Conservation (phyloP, 2,329 filamentous ascomycete species). For the Pezicula rhizophila region DNA sequence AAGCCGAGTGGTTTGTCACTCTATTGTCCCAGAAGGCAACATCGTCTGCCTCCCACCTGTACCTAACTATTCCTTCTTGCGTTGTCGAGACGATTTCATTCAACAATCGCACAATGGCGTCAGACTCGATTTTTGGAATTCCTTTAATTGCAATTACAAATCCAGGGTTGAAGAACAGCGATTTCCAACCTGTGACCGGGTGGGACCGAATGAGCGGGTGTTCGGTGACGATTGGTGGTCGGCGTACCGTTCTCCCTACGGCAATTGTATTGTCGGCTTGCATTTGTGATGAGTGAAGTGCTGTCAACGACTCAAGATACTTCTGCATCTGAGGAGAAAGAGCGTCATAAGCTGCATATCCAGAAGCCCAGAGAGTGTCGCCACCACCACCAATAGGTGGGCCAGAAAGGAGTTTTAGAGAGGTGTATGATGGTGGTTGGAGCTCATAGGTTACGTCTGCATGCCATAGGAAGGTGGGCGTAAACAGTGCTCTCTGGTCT, state of each 20-base stretch:
- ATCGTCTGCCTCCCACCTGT: slow-evolving; percentile 58
- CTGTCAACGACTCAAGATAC: slow-evolving; percentile 51
- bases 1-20: slow-evolving; percentile 44
- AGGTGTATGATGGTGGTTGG: slow-evolving; percentile 52
- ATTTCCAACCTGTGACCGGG: slow-evolving; percentile 57
- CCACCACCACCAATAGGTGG: slow-evolving; percentile 49
- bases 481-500: slow-evolving; percentile 48
- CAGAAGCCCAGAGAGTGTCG: slow-evolving; percentile 51
- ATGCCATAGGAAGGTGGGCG: slow-evolving; percentile 41
- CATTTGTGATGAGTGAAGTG: slow-evolving; percentile 47
- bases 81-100: slow-evolving; percentile 49
- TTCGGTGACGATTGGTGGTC: slow-evolving; percentile 45
- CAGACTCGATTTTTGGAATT: slow-evolving; percentile 48
- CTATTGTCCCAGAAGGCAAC: slow-evolving; percentile 66
- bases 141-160: slow-evolving; percentile 54
- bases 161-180: slow-evolving; percentile 52
- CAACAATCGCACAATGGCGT: slow-evolving; percentile 44
- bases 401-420: slow-evolving; percentile 45
- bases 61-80: slow-evolving; percentile 64
- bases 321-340: slow-evolving; percentile 50
- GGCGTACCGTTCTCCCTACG: slow-evolving; percentile 43
- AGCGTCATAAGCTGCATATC: slow-evolving; percentile 52
- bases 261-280: slow-evolving; percentile 44
- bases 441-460: slow-evolving; percentile 48
- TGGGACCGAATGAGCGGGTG: slow-evolving; percentile 54